These are phyloP conservation scores for Penicillium sp. DNA, from an alignment of 2,329 filamentous ascomycete genomes.

Conservation along the genomic window DNA sequence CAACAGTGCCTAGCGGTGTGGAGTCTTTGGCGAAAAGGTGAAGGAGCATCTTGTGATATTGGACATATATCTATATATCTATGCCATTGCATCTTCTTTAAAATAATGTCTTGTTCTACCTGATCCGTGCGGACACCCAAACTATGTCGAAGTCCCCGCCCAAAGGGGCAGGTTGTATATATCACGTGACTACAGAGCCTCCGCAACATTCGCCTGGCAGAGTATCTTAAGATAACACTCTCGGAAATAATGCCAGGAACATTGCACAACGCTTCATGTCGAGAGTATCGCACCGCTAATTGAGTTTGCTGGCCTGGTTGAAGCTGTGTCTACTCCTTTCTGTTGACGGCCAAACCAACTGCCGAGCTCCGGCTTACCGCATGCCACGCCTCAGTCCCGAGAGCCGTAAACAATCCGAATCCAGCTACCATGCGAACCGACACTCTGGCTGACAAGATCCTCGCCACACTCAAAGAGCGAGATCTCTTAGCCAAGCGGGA, in stretches of 20 bases:
- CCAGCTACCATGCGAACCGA: constrained; percentile 8
- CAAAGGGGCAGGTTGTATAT: constrained; percentile 16
- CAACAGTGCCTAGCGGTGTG: constrained; percentile 14
- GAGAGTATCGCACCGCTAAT: too few species aligned
- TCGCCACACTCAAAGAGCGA: constrained; percentile 33
- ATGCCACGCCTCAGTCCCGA: constrained; percentile 10
- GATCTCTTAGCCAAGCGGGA: constrained; percentile 31
- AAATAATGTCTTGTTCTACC: not conserved
- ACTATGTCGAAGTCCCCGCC: not conserved
- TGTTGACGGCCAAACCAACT: not conserved
- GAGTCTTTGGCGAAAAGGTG: not conserved
- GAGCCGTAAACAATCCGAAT: constrained; percentile 1
- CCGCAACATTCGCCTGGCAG: constrained; percentile 1
- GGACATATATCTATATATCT: not conserved
- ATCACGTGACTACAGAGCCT: constrained; percentile 14
- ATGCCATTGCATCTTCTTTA: not conserved
- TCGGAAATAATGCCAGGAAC: too few species aligned
- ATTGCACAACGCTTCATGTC: not conserved
- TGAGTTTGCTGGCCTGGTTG: not conserved
- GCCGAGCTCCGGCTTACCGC: constrained; percentile 3
- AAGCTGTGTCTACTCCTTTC: not conserved
- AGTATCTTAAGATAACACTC: not conserved
- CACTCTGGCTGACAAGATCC: constrained; percentile 16
- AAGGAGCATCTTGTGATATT: not conserved
- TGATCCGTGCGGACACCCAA: not conserved